Base-by-base conservation (phyloP, 805 yeast genomes). In the Candida quercuum region DNA sequence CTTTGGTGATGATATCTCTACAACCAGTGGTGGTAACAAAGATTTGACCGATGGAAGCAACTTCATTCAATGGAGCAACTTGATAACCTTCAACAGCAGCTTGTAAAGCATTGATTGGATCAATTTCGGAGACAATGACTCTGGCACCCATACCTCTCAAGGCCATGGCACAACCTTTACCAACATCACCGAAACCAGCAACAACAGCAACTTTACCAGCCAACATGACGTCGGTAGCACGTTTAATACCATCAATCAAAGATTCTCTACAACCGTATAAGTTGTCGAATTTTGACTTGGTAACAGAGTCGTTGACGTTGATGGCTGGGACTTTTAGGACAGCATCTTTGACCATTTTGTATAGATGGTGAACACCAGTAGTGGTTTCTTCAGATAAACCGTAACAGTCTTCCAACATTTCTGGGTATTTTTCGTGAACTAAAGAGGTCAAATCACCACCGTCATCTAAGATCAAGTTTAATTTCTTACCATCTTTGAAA, bases 151-250 rank as follows among this genome's bases (percentile, higher is more conserved):
- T 89, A 64, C 94, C 89, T 73, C 86, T 83, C 61, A 93, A 80
- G 52, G 99, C 96, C 86, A 88, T 84, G 67, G 96, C 97, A 80
- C 99, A 91, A 69, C 99, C 99, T 76, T 91, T 91, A 76, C 99
- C 99, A 63, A 91, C 99, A 66, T 91, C 99, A 80, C 99, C 99
- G 76, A 81, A 91, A 72, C 99, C 99, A 47, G 96, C 97, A 59
- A 91, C 98, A 58, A 91, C 94, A 46, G 98, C 95, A 63, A 86
- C 93, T 77, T 91, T 91, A 75, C 99, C 99, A 54, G 97, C 98
- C 63, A 91, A 83, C 98, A 91, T 93, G 58, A 91, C 98, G 63
- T 91, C 99, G 62, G 99, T 91, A 67, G 98, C 99, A 76, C 98
- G 87, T 83, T 91, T 91, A 69, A 91, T 91, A 76, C 99, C 99